phyloP scores from a whole-genome alignment of 1,284 basidiomycete genomes.

The Boletus holoroseus region DNA sequence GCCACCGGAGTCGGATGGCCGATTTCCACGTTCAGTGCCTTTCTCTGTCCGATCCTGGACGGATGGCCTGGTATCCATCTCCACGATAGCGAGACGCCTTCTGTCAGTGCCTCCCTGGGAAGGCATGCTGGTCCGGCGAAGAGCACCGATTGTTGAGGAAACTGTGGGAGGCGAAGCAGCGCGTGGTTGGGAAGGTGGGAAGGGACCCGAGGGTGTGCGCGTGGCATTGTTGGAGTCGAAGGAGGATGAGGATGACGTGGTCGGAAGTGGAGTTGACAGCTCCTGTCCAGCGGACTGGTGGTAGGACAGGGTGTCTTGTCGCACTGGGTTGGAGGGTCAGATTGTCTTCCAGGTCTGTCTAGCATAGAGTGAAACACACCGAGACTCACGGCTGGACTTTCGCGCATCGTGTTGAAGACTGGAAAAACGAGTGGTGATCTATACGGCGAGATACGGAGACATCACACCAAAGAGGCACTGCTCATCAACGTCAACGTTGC shows the following conservation, averaged over 20 bases:
- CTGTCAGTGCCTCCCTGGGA: conserved; percentile 58
- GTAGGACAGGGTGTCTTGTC: conserved; percentile 36
- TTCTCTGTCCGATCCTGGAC: conserved; percentile 25
- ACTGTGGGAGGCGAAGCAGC: conserved; percentile 29
- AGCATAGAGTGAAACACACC: conserved; percentile 15
- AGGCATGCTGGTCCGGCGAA: conserved; percentile 45
- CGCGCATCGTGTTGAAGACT: conserved; percentile 12
- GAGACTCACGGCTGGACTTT: conserved; percentile 6
- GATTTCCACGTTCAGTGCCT: conserved; percentile 25
- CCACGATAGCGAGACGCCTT: conserved; percentile 60
- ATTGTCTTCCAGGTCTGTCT: not conserved
- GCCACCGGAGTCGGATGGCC: conserved; percentile 28
- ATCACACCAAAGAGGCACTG: conserved; percentile 13
- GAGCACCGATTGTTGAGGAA: conserved; percentile 17
- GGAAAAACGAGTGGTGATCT: conserved; percentile 4
- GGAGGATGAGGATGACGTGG: conserved; percentile 33
- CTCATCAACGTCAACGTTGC: conserved; percentile 5
- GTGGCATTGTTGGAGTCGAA: conserved; percentile 29
- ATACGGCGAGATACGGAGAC: conserved; percentile 9
- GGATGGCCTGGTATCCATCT: conserved; percentile 39
- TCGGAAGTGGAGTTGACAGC: not conserved
- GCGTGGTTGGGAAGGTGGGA: conserved; percentile 18
- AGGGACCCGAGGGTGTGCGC: conserved; percentile 7
- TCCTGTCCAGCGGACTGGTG: conserved; percentile 27
- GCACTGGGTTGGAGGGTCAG: conserved; percentile 7